phyloP scores from a whole-genome alignment of 2,329 filamentous ascomycete genomes.

The Alternaria conjuncta region DNA sequence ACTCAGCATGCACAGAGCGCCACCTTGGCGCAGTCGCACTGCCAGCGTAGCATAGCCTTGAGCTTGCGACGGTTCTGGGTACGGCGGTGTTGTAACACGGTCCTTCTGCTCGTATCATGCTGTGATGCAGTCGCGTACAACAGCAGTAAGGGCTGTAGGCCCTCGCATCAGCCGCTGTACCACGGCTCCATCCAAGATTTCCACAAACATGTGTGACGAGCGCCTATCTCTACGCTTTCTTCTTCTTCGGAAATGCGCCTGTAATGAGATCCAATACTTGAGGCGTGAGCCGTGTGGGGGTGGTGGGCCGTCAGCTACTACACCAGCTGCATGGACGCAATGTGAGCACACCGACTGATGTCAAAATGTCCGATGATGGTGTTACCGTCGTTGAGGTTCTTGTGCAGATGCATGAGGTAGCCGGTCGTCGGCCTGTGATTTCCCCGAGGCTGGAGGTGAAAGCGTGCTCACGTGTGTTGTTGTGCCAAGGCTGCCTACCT shows the following conservation, averaged over 20 bases:
- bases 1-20: slow-evolving; percentile 6
- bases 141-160: slow-evolving; percentile 6
- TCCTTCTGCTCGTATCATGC: slow-evolving; percentile 5
- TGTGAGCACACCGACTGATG: slow-evolving; percentile 18
- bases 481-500: not conserved
- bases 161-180: slow-evolving; percentile 19
- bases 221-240: slow-evolving; percentile 13
- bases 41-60: slow-evolving; percentile 14
- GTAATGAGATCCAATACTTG: not conserved
- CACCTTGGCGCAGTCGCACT: slow-evolving; percentile 18
- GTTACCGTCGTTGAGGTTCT: not conserved
- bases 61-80: slow-evolving; percentile 12
- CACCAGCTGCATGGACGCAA: slow-evolving; percentile 10
- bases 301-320: not conserved
- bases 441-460: not conserved
- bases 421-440: not conserved
- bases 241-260: not conserved
- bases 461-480: not conserved
- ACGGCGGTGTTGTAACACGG: slow-evolving; percentile 16
- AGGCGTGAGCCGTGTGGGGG: slow-evolving; percentile 11
- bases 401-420: not conserved
- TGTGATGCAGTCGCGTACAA: slow-evolving; percentile 5
- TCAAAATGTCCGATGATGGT: slow-evolving; percentile 4
- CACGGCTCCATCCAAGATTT: slow-evolving; percentile 8
- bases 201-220: slow-evolving; percentile 16